Conservation (phyloP, 1,284 basidiomycete species). For the Thecaphora frezii region DNA sequence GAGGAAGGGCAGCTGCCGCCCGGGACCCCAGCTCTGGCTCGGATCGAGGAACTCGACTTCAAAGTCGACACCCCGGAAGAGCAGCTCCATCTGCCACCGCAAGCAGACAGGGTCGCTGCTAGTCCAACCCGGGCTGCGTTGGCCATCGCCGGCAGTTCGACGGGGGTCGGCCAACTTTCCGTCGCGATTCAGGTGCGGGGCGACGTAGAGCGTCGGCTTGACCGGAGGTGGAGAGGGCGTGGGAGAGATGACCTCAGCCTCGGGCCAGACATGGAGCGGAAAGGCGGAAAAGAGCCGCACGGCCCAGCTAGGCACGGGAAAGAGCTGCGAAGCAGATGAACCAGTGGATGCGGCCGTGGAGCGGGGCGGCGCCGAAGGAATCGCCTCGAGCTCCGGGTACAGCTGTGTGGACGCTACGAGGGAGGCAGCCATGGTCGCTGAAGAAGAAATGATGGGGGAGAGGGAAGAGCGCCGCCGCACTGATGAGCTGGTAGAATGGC, state of each 20-base stretch:
- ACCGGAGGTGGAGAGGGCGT: conserved; percentile 10
- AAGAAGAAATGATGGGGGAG: too few relatives aligned
- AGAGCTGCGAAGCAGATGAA: conserved; percentile 4
- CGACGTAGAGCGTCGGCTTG: conserved; percentile 33
- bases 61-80: conserved; percentile 34
- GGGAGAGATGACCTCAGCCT: conserved; percentile 19
- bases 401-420: conserved; percentile 1
- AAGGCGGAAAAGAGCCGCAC: conserved; percentile 31
- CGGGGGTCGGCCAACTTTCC: conserved; percentile 9
- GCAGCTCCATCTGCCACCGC: conserved; percentile 50
- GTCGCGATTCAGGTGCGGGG: conserved; percentile 30
- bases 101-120: conserved; percentile 48
- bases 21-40: conserved; percentile 42
- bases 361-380: conserved; percentile 35
- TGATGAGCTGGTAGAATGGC: too few relatives aligned
- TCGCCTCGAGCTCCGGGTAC: conserved; percentile 39
- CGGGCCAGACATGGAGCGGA: conserved; percentile 28
- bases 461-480: too few relatives aligned
- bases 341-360: conserved; percentile 12
- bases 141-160: conserved; percentile 1
- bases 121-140: conserved; percentile 25
- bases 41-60: conserved; percentile 35
- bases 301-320: conserved; percentile 28
- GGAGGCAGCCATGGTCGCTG: neutral
- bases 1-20: conserved; percentile 40